Evolutionary conservation across 805 yeast species (phyloP).

Genomic region (Scheffersomyces lignosus): DNA sequence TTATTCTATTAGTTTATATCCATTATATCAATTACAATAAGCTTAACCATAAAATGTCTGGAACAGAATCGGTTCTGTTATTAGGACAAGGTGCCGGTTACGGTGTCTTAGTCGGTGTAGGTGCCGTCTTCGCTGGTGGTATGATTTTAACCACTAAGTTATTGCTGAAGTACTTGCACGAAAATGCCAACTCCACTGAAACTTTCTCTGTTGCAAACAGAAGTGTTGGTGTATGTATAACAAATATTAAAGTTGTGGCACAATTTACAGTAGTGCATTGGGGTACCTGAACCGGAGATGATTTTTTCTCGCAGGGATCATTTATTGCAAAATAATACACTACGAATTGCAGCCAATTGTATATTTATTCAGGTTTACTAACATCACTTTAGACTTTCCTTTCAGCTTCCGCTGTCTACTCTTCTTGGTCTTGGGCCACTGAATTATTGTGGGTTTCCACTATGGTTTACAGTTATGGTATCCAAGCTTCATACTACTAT

Average conservation of each 20-base stretch:
- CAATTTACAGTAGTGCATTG: too few species aligned
- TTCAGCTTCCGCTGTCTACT: conserved; percentile 17
- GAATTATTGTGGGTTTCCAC: conserved; percentile 25
- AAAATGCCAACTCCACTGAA: conserved; percentile 26
- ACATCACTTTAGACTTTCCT: conserved; percentile 1
- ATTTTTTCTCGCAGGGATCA: background rate
- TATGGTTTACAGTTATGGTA: conserved; percentile 26
- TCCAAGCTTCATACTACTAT: conserved; percentile 23
- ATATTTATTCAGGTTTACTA: too few species aligned
- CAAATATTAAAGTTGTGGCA: too few species aligned
- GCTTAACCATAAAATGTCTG: too few species aligned
- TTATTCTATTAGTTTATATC: too few species aligned
- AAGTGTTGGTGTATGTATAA: background rate
- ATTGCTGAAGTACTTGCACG: conserved; percentile 22
- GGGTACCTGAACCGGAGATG: too few species aligned
- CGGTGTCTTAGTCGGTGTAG: conserved; percentile 31
- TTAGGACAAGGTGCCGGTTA: conserved; percentile 29
- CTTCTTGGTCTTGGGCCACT: conserved; percentile 31
- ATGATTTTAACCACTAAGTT: conserved; percentile 26
- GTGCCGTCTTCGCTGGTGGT: conserved; percentile 30
- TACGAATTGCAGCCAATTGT: too few species aligned
- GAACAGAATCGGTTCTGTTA: conserved; percentile 12
- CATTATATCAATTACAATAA: too few species aligned
- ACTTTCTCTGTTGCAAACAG: conserved; percentile 27
- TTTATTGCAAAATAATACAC: too few species aligned